phyloP scores from a whole-genome alignment of 2,329 filamentous ascomycete genomes.

The Meredithiella fracta region DNA sequence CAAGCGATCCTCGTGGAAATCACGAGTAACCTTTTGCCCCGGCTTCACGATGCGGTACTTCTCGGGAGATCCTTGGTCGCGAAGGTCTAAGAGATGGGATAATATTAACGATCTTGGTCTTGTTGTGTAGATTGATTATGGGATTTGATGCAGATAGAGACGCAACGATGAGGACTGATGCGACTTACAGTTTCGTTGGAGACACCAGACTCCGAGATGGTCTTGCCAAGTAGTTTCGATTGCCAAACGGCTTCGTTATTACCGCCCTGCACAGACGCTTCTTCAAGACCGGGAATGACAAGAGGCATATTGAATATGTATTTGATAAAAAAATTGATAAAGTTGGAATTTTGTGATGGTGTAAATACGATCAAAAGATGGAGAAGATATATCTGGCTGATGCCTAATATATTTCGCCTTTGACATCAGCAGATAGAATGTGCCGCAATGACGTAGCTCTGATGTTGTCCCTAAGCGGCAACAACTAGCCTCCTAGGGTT shows the following conservation, averaged over 20 bases:
- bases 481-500: neutral
- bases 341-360: neutral
- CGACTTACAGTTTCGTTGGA: conserved; percentile 34
- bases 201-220: conserved; percentile 29
- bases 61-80: conserved; percentile 43
- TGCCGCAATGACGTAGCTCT: neutral
- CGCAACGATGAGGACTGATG: too few species aligned
- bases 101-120: neutral
- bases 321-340: too few species aligned
- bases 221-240: conserved; percentile 49
- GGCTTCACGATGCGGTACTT: conserved; percentile 39
- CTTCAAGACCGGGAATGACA: conserved; percentile 42
- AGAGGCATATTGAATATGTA: conserved; percentile 44
- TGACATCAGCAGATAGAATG: neutral
- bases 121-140: too few species aligned
- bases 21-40: conserved; percentile 40
- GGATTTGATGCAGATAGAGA: too few species aligned
- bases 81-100: conserved; percentile 31
- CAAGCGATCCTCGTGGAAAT: conserved; percentile 36
- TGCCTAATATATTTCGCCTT: too few species aligned
- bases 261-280: conserved; percentile 21
- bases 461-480: neutral
- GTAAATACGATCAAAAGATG: too few species aligned
- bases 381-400: neutral
- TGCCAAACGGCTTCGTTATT: conserved; percentile 40